Evolutionary conservation across 139 green algal genomes (phyloP).

Genomic region (Chlamydomonas sphaeroides): DNA sequence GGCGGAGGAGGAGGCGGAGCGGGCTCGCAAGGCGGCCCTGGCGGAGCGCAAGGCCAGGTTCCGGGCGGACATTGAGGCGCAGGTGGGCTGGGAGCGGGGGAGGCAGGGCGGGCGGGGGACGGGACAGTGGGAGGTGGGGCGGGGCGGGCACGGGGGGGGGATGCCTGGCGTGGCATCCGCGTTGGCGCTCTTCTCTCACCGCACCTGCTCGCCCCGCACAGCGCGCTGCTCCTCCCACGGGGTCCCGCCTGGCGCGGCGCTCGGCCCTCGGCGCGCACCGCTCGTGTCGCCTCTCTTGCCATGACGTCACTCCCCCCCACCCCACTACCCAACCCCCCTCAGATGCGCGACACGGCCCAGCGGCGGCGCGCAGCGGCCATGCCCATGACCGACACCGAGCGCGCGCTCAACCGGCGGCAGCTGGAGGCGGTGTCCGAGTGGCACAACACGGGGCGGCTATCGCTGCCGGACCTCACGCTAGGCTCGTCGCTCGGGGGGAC

Average conservation of each 20-base stretch:
- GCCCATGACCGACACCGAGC: slow-evolving; percentile 34
- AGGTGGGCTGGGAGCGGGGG: no score
- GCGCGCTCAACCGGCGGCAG: not conserved
- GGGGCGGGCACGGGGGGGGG: not conserved
- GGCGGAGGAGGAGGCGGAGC: slow-evolving; percentile 10
- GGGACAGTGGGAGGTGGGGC: not conserved
- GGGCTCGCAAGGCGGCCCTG: slow-evolving; percentile 2
- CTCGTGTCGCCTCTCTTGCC: no score
- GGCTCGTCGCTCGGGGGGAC: no score
- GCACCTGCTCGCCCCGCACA: no score
- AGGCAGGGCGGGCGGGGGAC: not conserved
- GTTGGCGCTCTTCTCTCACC: no score
- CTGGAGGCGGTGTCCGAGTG: slow-evolving; percentile 5
- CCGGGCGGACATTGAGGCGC: not conserved
- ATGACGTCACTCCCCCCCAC: not conserved
- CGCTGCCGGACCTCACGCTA: not conserved
- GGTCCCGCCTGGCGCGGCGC: no score
- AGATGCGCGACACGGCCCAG: slow-evolving; percentile 1
- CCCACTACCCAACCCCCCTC: not conserved
- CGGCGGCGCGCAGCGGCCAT: not conserved
- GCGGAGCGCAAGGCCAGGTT: not conserved
- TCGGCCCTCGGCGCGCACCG: no score
- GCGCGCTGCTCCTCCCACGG: no score
- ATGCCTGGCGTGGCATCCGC: no score
- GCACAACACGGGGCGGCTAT: slow-evolving; percentile 16